Base-by-base conservation (phyloP, 495 filamentous ascomycete genomes). In the Aspergillus bridgeri region DNA sequence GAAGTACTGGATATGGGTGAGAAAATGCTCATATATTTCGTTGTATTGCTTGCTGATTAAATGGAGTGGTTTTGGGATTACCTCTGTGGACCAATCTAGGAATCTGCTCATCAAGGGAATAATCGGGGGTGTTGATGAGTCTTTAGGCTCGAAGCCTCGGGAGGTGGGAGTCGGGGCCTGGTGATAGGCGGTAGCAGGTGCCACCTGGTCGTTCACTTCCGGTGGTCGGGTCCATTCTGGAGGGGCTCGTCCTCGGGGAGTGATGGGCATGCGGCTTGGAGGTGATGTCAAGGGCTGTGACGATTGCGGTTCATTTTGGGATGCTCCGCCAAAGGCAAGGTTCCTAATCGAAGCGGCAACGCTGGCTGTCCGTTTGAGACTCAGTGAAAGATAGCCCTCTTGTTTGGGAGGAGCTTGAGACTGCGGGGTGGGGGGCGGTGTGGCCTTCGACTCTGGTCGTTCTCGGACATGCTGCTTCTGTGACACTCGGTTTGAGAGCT, bases 1-100 rank as follows among this genome's bases (percentile, higher is more conserved):
- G 82, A 97, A 99, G 69, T 99, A 98, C 76, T 86, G 62, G 27
- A 58, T 11, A 63, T 38, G 15, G 24, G 65, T 80, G 22, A 81
- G 74, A 66, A 68, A 60, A 48, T 60, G 55, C 59, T 63, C 42
- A 19, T 45, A 62, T 21, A 57, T 47, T 49, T 45, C 27, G 54
- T 50, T 55, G 56, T 53, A 53, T 44, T 61, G 29, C 33, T 60
- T 38, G 59, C 51, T 57, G 23, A 61, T 51, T 21, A 61, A 51
- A 58, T 57, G 46, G 57, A 67, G 38, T 48, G 65, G 54, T 55
- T 62, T 52, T 59, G 59, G 49, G 29, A 64, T 71, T 79, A 85
- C 83, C 79, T 97, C 93, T 60, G 91, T 92, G 0, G 92, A 95
- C 90, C 91, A 99, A 56, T 95, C 90, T 61, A 95, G 77, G 74